A percentile compares a stretch with the other conserved stretches of the same genome.
phyloP scores from a whole-genome alignment of 179 eudicot species.

The Silene noctiflora region DNA sequence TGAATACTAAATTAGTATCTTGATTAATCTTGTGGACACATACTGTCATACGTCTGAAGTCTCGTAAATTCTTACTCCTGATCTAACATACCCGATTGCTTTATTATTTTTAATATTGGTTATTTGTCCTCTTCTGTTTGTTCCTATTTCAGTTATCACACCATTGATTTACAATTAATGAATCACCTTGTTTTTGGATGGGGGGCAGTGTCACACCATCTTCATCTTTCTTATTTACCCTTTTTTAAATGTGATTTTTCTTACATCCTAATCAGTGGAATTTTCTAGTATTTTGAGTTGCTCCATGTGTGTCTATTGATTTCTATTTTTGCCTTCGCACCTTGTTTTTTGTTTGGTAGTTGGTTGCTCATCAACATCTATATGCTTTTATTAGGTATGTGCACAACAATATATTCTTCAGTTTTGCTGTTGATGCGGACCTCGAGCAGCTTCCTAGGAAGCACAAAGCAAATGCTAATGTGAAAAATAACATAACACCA shows the following conservation, averaged over 20 bases:
- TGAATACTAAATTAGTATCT: not conserved
- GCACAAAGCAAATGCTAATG: slow-evolving; percentile 33
- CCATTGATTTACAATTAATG: not conserved
- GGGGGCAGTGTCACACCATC: not conserved
- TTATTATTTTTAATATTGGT: too few species aligned
- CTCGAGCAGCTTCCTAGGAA: slow-evolving; percentile 70
- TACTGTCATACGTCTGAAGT: not conserved
- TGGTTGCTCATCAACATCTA: not conserved
- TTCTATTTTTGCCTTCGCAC: not conserved
- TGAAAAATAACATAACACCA: slow-evolving; percentile 32
- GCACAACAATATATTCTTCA: slow-evolving; percentile 99
- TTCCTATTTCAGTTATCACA: too few species aligned
- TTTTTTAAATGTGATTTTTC: too few species aligned
- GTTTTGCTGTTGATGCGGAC: slow-evolving; percentile 97
- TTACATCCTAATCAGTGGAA: not conserved
- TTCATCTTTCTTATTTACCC: not conserved
- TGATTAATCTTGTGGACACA: too few species aligned
- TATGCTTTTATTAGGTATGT: slow-evolving; percentile 65
- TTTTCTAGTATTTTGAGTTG: not conserved
- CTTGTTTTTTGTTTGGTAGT: not conserved
- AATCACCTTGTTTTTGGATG: not conserved
- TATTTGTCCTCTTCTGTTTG: too few species aligned
- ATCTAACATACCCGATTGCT: too few species aligned
- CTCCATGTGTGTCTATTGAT: not conserved
- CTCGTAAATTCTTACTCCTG: too few species aligned